Evolutionary conservation across 495 filamentous ascomycete genomes (phyloP).

Genomic region (Durotheca rogersii): DNA sequence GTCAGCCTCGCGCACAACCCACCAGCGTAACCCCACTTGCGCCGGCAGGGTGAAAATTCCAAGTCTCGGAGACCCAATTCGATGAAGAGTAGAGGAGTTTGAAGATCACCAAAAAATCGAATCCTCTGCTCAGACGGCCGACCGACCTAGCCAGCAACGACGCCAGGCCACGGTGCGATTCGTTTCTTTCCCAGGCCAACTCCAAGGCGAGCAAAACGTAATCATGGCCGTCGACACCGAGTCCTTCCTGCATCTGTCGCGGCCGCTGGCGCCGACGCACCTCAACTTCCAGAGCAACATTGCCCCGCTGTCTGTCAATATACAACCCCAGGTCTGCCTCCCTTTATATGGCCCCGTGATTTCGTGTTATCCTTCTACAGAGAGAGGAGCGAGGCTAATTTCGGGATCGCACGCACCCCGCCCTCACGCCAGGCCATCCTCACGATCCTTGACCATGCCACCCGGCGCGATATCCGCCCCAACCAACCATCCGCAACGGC

Average conservation of each 20-base stretch:
- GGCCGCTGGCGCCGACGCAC: constrained; percentile 78
- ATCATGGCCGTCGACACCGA: constrained; percentile 78
- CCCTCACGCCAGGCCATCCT: constrained; percentile 78
- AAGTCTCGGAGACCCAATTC: constrained; percentile 8
- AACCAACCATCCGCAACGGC: too few species aligned
- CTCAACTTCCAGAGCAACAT: constrained; percentile 78
- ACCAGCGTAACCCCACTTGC: constrained; percentile 17
- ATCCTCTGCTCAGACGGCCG: too few species aligned
- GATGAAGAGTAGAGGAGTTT: too few species aligned
- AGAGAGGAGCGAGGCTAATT: too few species aligned
- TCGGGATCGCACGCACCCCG: too few species aligned
- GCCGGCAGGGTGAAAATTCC: constrained; percentile 25
- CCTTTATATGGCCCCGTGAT: too few species aligned
- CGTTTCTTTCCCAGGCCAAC: not conserved
- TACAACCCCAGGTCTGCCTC: constrained; percentile 90
- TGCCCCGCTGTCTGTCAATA: constrained; percentile 84
- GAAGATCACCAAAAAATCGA: too few species aligned
- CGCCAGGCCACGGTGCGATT: too few species aligned
- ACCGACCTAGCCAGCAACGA: too few species aligned
- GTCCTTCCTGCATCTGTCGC: constrained; percentile 89
- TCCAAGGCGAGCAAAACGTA: constrained; percentile 25
- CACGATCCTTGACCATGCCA: constrained; percentile 95
- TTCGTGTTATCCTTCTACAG: too few species aligned
- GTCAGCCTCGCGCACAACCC: constrained; percentile 32
- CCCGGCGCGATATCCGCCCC: constrained; percentile 78